Conservation (phyloP, 2,329 filamentous ascomycete genomes). For the Aspergillus quadrilineatus region DNA sequence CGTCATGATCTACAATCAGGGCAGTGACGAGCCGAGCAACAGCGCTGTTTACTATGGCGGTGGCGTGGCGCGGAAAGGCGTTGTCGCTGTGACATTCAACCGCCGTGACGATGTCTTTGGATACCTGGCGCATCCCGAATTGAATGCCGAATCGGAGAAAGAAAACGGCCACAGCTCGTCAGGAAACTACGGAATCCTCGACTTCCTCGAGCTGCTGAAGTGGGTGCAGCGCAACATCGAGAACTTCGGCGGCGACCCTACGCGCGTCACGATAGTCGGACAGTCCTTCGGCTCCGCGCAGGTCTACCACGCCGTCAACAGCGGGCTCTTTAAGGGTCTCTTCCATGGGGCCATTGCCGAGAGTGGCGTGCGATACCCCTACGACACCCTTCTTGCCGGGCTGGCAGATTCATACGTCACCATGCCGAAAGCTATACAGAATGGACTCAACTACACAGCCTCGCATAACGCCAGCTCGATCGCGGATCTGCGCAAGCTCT, state of each 20-base stretch:
- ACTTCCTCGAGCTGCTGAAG: constrained; percentile 56
- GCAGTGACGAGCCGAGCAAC: constrained; percentile 29
- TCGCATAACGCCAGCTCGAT: constrained; percentile 26
- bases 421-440: constrained; percentile 26
- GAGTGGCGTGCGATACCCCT: constrained; percentile 31
- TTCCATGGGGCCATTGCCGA: constrained; percentile 33
- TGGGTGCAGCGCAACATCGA: constrained; percentile 56
- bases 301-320: constrained; percentile 33
- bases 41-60: constrained; percentile 28
- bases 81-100: constrained; percentile 32
- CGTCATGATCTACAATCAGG: constrained; percentile 33
- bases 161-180: constrained; percentile 26
- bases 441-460: constrained; percentile 28
- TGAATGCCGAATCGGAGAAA: constrained; percentile 25
- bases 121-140: constrained; percentile 27
- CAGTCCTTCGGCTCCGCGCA: constrained; percentile 33
- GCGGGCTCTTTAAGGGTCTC: constrained; percentile 29
- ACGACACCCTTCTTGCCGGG: constrained; percentile 29
- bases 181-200: constrained; percentile 44
- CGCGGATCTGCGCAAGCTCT: constrained; percentile 23
- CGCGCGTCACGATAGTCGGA: constrained; percentile 46
- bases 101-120: constrained; percentile 30
- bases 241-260: constrained; percentile 54
- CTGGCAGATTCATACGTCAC: constrained; percentile 31
- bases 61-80: constrained; percentile 30